These are phyloP conservation scores for Neoboletus subvelutipes DNA, from an alignment of 768 basidiomycete species.

Conservation along the genomic window DNA sequence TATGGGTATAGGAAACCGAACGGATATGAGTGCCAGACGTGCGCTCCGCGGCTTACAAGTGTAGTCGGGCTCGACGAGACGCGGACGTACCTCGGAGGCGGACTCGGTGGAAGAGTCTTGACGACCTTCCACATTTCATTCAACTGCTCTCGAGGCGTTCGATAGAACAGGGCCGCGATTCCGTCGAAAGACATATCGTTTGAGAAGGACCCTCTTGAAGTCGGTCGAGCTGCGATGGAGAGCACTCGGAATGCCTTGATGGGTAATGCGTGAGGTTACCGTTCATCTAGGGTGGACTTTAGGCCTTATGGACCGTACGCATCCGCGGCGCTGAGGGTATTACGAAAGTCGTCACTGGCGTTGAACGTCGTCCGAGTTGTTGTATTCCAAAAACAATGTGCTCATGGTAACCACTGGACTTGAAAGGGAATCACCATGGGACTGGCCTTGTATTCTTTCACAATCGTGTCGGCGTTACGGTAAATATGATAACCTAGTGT, in stretches of 20 bases:
- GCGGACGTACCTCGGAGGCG: constrained; percentile 17
- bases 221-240: neutral
- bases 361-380: neutral
- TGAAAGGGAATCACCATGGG: neutral
- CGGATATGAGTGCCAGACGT: neutral
- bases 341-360: neutral
- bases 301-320: neutral
- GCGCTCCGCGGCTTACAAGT: neutral
- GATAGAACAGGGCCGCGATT: constrained; percentile 10
- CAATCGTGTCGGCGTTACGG: too few relatives aligned
- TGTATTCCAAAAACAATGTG: constrained; percentile 14
- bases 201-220: neutral
- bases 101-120: constrained; percentile 16
- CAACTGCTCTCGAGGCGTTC: constrained; percentile 21
- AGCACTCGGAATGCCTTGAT: neutral
- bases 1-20: neutral
- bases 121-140: constrained; percentile 26
- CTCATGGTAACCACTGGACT: constrained; percentile 1
- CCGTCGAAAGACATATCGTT: constrained; percentile 10
- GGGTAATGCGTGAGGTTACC: neutral
- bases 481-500: too few relatives aligned
- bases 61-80: neutral
- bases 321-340: neutral
- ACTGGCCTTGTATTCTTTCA: neutral
- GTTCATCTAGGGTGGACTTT: neutral